Evolutionary conservation across 108 stramenopile species (phyloP).

Genomic region (Aurantiochytrium sp.): DNA sequence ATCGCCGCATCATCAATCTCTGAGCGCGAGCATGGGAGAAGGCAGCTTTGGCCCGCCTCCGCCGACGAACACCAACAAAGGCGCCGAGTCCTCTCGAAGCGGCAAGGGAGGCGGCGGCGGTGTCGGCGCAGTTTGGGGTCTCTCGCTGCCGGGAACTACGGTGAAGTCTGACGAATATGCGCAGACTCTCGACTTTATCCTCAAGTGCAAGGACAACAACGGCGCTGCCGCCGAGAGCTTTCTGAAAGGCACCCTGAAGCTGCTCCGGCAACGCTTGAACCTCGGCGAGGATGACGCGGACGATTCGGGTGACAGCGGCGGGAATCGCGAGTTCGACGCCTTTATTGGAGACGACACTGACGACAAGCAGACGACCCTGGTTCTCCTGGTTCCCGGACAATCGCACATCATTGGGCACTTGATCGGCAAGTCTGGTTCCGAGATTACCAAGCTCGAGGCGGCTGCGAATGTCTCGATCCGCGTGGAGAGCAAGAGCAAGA

Average conservation of each 20-base stretch:
- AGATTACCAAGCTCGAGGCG: background rate
- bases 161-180: background rate
- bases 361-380: slow-evolving; percentile 16
- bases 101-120: background rate
- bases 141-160: background rate
- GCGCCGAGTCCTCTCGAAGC: background rate
- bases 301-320: background rate
- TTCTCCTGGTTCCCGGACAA: slow-evolving; percentile 6
- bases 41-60: too few species aligned
- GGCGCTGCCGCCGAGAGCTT: background rate
- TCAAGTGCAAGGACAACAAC: background rate
- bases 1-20: too few species aligned
- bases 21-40: too few species aligned
- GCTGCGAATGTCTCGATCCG: background rate
- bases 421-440: slow-evolving; percentile 11
- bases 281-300: background rate
- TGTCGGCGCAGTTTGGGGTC: background rate
- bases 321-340: background rate
- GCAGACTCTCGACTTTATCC: background rate
- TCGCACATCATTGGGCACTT: slow-evolving; percentile 17
- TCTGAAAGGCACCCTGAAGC: background rate
- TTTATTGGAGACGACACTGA: slow-evolving; percentile 7
- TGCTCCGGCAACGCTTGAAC: background rate
- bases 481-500: slow-evolving; percentile 22
- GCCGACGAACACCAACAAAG: too few species aligned